Evolutionary conservation across 139 green algal species (phyloP).

Genomic region (Spirogloea muscicola): DNA sequence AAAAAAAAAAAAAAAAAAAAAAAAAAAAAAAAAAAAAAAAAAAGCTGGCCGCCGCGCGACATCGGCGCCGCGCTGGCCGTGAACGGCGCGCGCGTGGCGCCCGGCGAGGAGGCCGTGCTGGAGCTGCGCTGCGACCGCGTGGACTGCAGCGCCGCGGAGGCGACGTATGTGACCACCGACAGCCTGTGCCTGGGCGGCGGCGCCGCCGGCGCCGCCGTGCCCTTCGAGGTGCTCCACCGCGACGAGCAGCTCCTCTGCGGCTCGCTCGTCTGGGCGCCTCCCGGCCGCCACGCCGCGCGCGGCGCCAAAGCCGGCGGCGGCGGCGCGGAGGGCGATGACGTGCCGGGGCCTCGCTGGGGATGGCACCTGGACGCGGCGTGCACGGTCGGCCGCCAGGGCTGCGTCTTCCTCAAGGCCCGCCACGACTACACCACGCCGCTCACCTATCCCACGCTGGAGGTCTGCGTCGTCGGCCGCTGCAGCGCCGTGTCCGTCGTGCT

Average conservation of each 20-base stretch:
- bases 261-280: neutral
- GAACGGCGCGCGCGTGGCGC: conserved; percentile 20
- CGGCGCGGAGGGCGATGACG: too few species aligned
- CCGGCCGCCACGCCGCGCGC: neutral
- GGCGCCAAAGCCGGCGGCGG: too few species aligned
- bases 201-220: neutral
- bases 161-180: conserved; percentile 37
- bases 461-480: conserved; percentile 33
- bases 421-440: conserved; percentile 13
- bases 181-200: too few species aligned
- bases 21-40: too few species aligned
- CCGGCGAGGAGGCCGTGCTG: conserved; percentile 10
- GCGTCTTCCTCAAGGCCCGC: conserved; percentile 19
- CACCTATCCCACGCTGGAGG: conserved; percentile 29
- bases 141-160: conserved; percentile 17
- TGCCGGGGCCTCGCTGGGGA: neutral
- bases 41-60: conserved; percentile 15
- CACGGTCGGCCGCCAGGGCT: neutral
- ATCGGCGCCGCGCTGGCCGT: conserved; percentile 15
- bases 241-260: conserved; percentile 16
- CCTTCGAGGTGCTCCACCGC: conserved; percentile 13
- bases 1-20: too few species aligned
- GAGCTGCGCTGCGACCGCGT: conserved; percentile 13
- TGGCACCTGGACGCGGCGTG: conserved; percentile 25
- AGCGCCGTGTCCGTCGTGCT: conserved; percentile 17